Percentiles rank a stretch among this genome's conserved stretches.
Conservation (phyloP, 2,329 filamentous ascomycete genomes). For the Biscogniauxia sp. region DNA sequence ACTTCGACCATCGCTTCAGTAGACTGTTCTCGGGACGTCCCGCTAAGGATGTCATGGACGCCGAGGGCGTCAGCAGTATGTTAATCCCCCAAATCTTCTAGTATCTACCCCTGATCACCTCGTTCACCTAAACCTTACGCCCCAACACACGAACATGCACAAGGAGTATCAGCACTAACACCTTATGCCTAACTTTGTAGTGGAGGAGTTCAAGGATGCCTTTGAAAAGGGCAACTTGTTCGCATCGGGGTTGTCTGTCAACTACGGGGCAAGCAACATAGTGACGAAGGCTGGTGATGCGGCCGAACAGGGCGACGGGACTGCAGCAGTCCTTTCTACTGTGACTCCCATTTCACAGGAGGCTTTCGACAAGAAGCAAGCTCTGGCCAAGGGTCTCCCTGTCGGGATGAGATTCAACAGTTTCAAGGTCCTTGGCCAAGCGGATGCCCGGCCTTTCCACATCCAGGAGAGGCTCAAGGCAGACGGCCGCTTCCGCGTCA, state of each 20-base stretch:
- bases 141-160: not conserved
- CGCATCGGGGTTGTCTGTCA: conserved; percentile 52
- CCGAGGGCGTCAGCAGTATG: conserved; percentile 52
- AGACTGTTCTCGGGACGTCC: conserved; percentile 47
- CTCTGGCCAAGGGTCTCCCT: conserved; percentile 44
- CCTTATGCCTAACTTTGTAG: not conserved
- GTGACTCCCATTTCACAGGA: conserved; percentile 11
- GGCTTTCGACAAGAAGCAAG: conserved; percentile 30
- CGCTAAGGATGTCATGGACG: conserved; percentile 39
- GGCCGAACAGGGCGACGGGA: conserved; percentile 45
- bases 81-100: not conserved
- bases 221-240: conserved; percentile 61
- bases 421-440: conserved; percentile 58
- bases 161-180: not conserved
- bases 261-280: conserved; percentile 57
- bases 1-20: conserved; percentile 58
- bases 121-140: not conserved
- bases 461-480: conserved; percentile 53
- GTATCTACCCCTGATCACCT: not conserved
- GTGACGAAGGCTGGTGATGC: conserved; percentile 50
- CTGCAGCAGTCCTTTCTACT: conserved; percentile 28
- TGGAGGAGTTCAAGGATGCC: conserved; percentile 60
- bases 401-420: conserved; percentile 58
- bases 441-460: conserved; percentile 53
- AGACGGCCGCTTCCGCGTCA: conserved; percentile 55